Evolutionary conservation across 2,329 filamentous ascomycete species (phyloP), one percentile per base, ranked within the genome.

Genomic region (Cytospora schulzeri): DNA sequence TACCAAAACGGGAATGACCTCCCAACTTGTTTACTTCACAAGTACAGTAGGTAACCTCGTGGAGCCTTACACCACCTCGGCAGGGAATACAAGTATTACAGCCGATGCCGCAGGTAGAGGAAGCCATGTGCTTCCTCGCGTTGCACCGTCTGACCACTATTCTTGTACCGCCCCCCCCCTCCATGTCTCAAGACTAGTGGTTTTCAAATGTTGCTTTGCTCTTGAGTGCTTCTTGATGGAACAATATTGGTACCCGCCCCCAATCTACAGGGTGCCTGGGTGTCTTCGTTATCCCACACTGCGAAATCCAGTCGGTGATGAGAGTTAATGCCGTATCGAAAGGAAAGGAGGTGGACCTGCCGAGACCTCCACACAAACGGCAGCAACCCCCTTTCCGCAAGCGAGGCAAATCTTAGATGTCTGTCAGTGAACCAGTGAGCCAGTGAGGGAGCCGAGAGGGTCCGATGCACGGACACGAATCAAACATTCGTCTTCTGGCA

Each of bases 341-440:
- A 62, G 19, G 28, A 50, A 62, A 41, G 19, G 28, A 5, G n/a
- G 60, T 62, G 60, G 60, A 38, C 41, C 60, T 22, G 22, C 55
- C 29, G 41, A 56, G 52, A 35, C 52, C 41, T 29, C 60, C 60
- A 51, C 60, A 54, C 38, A 15, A 11, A 14, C 60, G 48, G 45
- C 38, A 50, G 31, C 52, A 51, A 35, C 60, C 60, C 58, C 60
- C 60, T 62, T 62, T 62, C 60, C 60, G 26, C 52, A 62, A 56
- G 52, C 60, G 60, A 62, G 52, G 60, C 35, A 51, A 54, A 62
- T 62, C 60, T 62, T 14, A 29, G 29, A 31, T 31, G 29, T 31
- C 9, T 50, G 52, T 29, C 52, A 8, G 35, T 28, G 48, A 11
- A 2, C 48, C 19, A 19, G 33, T 35, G 2, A 35, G 52, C n/a